These are phyloP conservation scores for Hyaloperonospora brassicae DNA, from an alignment of 352 stramenopile species.

Conservation along the genomic window DNA sequence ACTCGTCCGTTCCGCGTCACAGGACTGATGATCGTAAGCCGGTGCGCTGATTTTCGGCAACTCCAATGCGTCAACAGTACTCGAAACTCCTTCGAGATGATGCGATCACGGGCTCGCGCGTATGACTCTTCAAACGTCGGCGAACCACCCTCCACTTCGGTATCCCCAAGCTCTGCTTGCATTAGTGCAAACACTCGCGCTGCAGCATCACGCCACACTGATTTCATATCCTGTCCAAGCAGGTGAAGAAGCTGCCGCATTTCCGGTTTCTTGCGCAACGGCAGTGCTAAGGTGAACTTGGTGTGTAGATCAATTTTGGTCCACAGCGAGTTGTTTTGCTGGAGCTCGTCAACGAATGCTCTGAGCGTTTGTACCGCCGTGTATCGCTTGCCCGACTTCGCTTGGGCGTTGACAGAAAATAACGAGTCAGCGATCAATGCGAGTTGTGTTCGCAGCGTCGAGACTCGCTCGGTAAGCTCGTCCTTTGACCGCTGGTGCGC, in stretches of 20 bases:
- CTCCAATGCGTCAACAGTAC: constrained; percentile 21
- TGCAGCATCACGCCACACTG: constrained; percentile 24
- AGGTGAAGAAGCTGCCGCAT: constrained; percentile 28
- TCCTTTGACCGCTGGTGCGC: constrained; percentile 4
- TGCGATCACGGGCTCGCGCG: constrained; percentile 13
- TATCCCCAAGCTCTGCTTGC: constrained; percentile 7
- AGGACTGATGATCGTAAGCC: constrained; percentile 13
- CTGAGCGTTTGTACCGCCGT: constrained; percentile 16
- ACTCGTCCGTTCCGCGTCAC: constrained; percentile 7
- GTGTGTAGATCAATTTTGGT: constrained; percentile 18
- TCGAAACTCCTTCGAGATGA: constrained; percentile 20
- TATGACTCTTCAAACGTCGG: constrained; percentile 3
- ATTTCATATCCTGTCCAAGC: constrained; percentile 16
- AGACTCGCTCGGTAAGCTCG: constrained; percentile 10
- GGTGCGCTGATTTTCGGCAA: constrained; percentile 10
- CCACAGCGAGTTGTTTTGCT: constrained; percentile 23
- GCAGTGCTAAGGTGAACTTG: constrained; percentile 24
- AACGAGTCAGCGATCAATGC: constrained; percentile 21
- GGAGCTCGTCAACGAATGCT: constrained; percentile 19
- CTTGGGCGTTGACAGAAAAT: constrained; percentile 25
- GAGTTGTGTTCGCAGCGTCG: constrained; percentile 20
- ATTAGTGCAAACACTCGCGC: constrained; percentile 26
- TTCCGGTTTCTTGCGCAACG: constrained; percentile 27
- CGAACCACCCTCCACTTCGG: not conserved
- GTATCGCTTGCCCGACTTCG: constrained; percentile 21